Evolutionary conservation across 352 stramenopile species (phyloP), one percentile per base, ranked within the genome.

Genomic region (Blastocystis sp.): DNA sequence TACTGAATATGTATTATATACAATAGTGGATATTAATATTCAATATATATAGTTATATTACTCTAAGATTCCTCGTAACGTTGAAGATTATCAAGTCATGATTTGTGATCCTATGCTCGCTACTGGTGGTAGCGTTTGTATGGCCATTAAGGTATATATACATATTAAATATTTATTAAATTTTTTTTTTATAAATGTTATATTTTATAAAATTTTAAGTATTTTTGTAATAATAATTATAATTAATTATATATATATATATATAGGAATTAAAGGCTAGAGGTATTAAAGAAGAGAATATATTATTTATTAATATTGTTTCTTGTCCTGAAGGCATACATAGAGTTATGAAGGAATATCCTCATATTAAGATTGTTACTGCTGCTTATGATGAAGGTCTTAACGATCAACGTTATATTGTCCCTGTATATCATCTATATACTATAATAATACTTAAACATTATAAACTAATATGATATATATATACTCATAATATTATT

Each of bases 351-450:
- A n/a, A 23, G 0, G 40, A 25, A 21, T 71, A 54, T 27, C 67
- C 67, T 6, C 16, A 58, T 3, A 37, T 72, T 19, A 10, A 23
- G 6, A 33, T 72, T n/a, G 59, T 72, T 9, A 72, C 67, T 11
- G 39, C 41, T 10, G 59, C 67, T 21, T 19, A 72, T 10, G 67
- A 72, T 52, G 48, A 21, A 9, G 21, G 43, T 9, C 48, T 72
- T 18, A 72, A 72, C 37, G 67, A 67, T 1, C 31, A 72, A 23
- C 69, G 70, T 43, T 72, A 68, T 30, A 72, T 72, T 27, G 67
- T 72, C 5, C 67, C 67, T n/a, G 67, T 62, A 34, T 1, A 2
- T 2, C n/a, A n/a, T n/a, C n/a, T n/a, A n/a, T n/a, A n/a, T n/a
- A n/a, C n/a, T n/a, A n/a, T n/a, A n/a, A n/a, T n/a, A n/a, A n/a